A percentile compares a stretch with the other conserved stretches of the same genome.
Evolutionary conservation across 495 filamentous ascomycete genomes (phyloP).

Genomic region (Penicillium manginii): DNA sequence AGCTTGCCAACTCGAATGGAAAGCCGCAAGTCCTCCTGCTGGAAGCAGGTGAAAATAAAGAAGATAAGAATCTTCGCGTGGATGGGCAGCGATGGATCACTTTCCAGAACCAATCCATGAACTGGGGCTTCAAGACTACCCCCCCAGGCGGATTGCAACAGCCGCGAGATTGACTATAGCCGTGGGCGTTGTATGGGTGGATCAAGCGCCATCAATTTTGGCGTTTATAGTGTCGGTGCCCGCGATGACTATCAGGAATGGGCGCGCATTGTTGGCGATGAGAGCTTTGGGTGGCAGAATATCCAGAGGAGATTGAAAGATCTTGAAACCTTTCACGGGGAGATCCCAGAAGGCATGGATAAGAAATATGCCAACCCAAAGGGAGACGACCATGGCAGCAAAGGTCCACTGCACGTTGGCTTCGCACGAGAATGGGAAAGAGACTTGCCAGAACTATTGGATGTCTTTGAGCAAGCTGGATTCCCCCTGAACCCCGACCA

Average conservation of each 20-base stretch:
- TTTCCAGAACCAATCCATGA: constrained; percentile 48
- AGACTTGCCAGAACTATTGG: constrained; percentile 45
- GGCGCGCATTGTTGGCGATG: constrained; percentile 38
- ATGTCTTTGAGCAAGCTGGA: constrained; percentile 46
- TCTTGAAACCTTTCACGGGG: constrained; percentile 54
- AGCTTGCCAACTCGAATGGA: constrained; percentile 44
- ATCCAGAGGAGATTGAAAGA: constrained; percentile 46
- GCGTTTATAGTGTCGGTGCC: constrained; percentile 55
- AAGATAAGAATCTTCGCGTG: constrained; percentile 47
- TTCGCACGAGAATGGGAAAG: constrained; percentile 48
- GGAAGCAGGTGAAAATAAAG: constrained; percentile 55
- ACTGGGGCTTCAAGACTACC: constrained; percentile 60
- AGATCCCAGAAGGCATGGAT: constrained; percentile 40
- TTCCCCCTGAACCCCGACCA: constrained; percentile 52
- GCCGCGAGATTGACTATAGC: constrained; percentile 54
- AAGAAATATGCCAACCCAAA: constrained; percentile 32
- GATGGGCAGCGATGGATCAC: constrained; percentile 52
- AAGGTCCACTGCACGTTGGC: constrained; percentile 50
- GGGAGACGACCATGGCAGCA: constrained; percentile 46
- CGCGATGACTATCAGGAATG: constrained; percentile 61
- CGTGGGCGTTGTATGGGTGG: constrained; percentile 63
- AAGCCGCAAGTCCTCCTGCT: constrained; percentile 54
- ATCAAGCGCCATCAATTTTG: constrained; percentile 63
- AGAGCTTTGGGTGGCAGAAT: constrained; percentile 48
- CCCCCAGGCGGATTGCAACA: constrained; percentile 51